Percentiles rank a stretch among this genome's conserved stretches.
Evolutionary conservation across 805 yeast species (phyloP).

Genomic region (Zygoascus flipseniorum): DNA sequence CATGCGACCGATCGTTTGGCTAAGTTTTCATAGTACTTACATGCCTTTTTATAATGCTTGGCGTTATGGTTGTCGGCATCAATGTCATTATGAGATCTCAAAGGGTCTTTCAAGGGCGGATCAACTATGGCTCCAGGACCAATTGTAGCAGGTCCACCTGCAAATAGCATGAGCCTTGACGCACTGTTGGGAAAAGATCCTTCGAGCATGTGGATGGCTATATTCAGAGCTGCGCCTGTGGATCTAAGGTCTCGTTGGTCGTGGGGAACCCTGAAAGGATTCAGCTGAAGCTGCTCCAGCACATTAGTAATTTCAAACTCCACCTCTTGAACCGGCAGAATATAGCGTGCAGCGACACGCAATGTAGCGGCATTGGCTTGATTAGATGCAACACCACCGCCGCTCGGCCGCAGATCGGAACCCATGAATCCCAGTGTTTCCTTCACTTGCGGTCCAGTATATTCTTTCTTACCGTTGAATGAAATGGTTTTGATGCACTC

Average conservation of each 20-base stretch:
- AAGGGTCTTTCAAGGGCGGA: conserved; percentile 77
- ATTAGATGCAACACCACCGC: neutral
- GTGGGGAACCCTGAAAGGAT: conserved; percentile 76
- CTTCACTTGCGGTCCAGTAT: conserved; percentile 42
- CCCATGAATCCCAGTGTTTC: conserved; percentile 48
- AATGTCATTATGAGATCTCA: conserved; percentile 88
- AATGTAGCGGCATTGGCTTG: conserved; percentile 7
- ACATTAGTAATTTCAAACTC: conserved; percentile 69
- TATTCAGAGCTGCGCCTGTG: conserved; percentile 78
- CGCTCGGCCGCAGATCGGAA: conserved; percentile 12
- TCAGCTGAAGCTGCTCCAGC: conserved; percentile 60
- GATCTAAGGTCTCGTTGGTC: conserved; percentile 67
- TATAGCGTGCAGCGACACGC: conserved; percentile 38
- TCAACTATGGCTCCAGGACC: conserved; percentile 86
- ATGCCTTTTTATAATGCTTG: conserved; percentile 78
- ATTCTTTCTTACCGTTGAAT: conserved; percentile 83
- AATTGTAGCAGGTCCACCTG: conserved; percentile 85
- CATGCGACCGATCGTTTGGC: conserved; percentile 60
- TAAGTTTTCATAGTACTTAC: conserved; percentile 64
- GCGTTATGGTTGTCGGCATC: conserved; percentile 67
- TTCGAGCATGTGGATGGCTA: conserved; percentile 70
- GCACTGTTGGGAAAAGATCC: conserved; percentile 61
- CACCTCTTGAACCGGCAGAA: conserved; percentile 59
- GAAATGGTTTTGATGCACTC: conserved; percentile 64
- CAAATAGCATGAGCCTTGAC: conserved; percentile 73